These are phyloP conservation scores for Penicillium coffeae DNA, from an alignment of 495 filamentous ascomycete species.

Conservation along the genomic window DNA sequence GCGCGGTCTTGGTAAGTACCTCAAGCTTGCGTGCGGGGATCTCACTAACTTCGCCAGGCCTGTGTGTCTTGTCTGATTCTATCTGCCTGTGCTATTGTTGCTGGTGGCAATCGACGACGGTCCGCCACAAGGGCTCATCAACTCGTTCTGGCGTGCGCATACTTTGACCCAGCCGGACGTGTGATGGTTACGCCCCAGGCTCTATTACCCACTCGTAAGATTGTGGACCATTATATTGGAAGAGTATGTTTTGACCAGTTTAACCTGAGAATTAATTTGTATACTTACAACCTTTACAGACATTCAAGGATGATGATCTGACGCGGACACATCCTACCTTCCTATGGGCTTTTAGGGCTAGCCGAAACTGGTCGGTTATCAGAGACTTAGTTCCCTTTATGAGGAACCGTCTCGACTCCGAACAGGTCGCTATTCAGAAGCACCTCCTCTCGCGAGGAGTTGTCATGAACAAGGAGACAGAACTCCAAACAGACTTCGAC, in stretches of 20 bases:
- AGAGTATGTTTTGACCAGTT: slow-evolving; percentile 35
- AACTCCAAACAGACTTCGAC: slow-evolving; percentile 59
- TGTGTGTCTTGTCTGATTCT: slow-evolving; percentile 57
- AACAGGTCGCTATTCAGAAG: slow-evolving; percentile 26
- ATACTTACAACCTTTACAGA: slow-evolving; percentile 45
- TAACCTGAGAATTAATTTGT: too few species aligned
- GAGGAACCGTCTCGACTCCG: slow-evolving; percentile 51
- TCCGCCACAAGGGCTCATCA: slow-evolving; percentile 68
- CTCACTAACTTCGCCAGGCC: slow-evolving; percentile 37
- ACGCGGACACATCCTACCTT: slow-evolving; percentile 75
- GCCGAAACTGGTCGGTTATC: slow-evolving; percentile 68
- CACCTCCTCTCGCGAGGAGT: slow-evolving; percentile 39
- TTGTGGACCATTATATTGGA: slow-evolving; percentile 75
- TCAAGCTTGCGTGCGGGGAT: background rate
- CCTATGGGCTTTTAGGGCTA: slow-evolving; percentile 81
- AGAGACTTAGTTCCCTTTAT: slow-evolving; percentile 66
- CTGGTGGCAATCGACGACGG: slow-evolving; percentile 50
- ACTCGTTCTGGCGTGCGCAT: slow-evolving; percentile 69
- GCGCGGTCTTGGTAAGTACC: slow-evolving; percentile 55
- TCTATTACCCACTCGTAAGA: slow-evolving; percentile 72
- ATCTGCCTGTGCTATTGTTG: slow-evolving; percentile 52
- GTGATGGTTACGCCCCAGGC: slow-evolving; percentile 79
- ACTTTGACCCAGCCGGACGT: slow-evolving; percentile 70
- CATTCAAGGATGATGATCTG: slow-evolving; percentile 69
- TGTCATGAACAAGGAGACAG: slow-evolving; percentile 34